These are phyloP conservation scores for Leishmania arabica DNA, from an alignment of 208 protist genomes.

Conservation along the genomic window DNA sequence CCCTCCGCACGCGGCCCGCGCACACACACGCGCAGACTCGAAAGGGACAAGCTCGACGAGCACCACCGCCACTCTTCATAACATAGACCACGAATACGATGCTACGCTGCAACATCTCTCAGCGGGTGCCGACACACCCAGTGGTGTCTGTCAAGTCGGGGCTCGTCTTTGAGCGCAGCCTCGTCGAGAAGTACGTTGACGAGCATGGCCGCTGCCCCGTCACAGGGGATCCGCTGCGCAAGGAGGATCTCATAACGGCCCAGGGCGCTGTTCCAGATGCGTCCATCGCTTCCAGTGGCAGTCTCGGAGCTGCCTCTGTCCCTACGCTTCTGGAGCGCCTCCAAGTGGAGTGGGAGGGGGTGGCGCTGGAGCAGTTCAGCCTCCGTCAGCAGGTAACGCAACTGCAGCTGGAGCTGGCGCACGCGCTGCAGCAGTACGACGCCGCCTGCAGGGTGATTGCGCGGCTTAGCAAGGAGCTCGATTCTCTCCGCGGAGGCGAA, in stretches of 20 bases:
- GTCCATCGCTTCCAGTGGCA: constrained; percentile 23
- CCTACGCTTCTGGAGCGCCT: constrained; percentile 94
- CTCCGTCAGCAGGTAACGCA: constrained; percentile 94
- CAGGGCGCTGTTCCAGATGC: constrained; percentile 30
- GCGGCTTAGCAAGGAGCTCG: constrained; percentile 85
- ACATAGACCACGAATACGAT: neutral
- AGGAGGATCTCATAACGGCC: constrained; percentile 91
- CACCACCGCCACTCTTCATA: neutral
- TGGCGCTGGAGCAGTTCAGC: constrained; percentile 98
- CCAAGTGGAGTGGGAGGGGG: constrained; percentile 98
- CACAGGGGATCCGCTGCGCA: constrained; percentile 84
- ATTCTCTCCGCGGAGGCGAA: constrained; percentile 26
- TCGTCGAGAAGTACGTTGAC: constrained; percentile 96
- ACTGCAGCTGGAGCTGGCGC: constrained; percentile 95
- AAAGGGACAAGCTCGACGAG: neutral
- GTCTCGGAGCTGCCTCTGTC: constrained; percentile 69
- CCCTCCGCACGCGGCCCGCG: neutral
- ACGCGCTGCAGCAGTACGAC: constrained; percentile 98
- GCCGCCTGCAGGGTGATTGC: constrained; percentile 98
- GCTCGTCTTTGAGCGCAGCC: constrained; percentile 95
- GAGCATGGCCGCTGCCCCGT: constrained; percentile 94
- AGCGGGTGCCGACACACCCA: constrained; percentile 91
- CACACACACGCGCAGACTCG: neutral
- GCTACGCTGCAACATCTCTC: constrained; percentile 87
- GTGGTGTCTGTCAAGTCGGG: constrained; percentile 95